A percentile compares a stretch with the other conserved stretches of the same genome.
These are phyloP conservation scores for Populus tomentosa DNA, from an alignment of 441 rosid species.

Conservation along the genomic window DNA sequence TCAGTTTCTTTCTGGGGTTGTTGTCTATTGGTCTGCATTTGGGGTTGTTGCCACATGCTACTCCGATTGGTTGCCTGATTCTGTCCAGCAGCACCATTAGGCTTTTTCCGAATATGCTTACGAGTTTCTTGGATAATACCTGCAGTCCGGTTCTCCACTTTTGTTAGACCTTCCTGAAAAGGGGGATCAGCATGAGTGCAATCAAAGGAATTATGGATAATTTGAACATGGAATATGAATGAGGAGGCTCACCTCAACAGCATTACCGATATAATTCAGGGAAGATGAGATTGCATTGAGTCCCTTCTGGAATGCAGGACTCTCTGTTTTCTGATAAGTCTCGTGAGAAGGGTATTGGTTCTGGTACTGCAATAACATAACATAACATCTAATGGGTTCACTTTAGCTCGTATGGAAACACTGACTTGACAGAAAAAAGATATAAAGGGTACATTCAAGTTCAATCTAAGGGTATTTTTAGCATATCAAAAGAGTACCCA, in stretches of 20 bases:
- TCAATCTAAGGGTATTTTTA: too few species aligned
- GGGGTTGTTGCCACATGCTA: constrained; percentile 36
- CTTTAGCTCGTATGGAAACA: background rate
- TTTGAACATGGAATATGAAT: background rate
- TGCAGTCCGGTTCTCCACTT: constrained; percentile 64
- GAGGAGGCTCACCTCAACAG: constrained; percentile 56
- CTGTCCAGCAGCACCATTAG: constrained; percentile 27
- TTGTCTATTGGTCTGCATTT: constrained; percentile 5
- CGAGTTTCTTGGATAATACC: constrained; percentile 75
- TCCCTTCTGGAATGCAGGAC: constrained; percentile 61
- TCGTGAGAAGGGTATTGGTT: constrained; percentile 33
- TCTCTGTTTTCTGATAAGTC: constrained; percentile 43
- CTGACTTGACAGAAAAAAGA: background rate
- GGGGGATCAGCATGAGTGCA: background rate
- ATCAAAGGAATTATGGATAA: background rate
- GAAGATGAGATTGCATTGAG: constrained; percentile 69
- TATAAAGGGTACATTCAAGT: background rate
- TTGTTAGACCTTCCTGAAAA: constrained; percentile 72
- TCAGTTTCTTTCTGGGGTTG: constrained; percentile 21
- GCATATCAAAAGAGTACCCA: too few species aligned
- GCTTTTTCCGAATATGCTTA: constrained; percentile 63
- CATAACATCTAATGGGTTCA: background rate
- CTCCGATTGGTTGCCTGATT: constrained; percentile 24
- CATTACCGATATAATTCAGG: constrained; percentile 77
- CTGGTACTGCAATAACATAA: constrained; percentile 26